Evolutionary conservation across 2,329 filamentous ascomycete species (phyloP).

Genomic region (Trichophyton rubrum): DNA sequence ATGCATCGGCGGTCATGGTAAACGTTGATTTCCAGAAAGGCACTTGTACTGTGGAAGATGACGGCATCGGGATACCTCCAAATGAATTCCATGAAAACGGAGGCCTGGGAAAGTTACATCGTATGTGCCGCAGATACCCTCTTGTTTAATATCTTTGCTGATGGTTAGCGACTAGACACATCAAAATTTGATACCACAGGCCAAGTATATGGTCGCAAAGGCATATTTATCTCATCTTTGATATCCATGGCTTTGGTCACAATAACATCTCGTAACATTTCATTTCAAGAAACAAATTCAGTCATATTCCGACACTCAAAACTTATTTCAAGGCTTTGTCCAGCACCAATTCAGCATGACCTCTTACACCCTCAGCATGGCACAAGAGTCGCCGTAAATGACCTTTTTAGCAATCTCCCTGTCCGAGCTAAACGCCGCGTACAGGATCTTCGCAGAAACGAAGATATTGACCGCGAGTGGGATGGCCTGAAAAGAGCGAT

Average conservation of each 20-base stretch:
- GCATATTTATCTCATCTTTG: constrained; percentile 66
- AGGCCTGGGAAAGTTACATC: constrained; percentile 59
- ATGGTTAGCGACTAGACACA: constrained; percentile 46
- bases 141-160: background rate
- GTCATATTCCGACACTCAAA: constrained; percentile 59
- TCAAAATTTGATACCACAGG: constrained; percentile 50
- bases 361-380: constrained; percentile 49
- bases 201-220: constrained; percentile 52
- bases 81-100: constrained; percentile 59
- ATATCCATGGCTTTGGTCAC: constrained; percentile 63
- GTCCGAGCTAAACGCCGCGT: constrained; percentile 75
- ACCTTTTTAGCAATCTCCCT: constrained; percentile 82
- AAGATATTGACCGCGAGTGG: constrained; percentile 52
- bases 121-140: constrained; percentile 37
- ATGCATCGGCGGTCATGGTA: constrained; percentile 55
- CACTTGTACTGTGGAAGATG: constrained; percentile 68
- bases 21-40: constrained; percentile 63
- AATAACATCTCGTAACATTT: constrained; percentile 56
- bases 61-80: constrained; percentile 65
- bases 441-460: constrained; percentile 38
- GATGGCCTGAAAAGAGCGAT: constrained; percentile 47
- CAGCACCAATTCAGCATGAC: constrained; percentile 47
- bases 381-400: constrained; percentile 60
- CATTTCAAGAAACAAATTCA: constrained; percentile 42
- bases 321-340: constrained; percentile 50